Conservation (phyloP, 2,329 filamentous ascomycete genomes). For the Cladobotryum mycophilum region DNA sequence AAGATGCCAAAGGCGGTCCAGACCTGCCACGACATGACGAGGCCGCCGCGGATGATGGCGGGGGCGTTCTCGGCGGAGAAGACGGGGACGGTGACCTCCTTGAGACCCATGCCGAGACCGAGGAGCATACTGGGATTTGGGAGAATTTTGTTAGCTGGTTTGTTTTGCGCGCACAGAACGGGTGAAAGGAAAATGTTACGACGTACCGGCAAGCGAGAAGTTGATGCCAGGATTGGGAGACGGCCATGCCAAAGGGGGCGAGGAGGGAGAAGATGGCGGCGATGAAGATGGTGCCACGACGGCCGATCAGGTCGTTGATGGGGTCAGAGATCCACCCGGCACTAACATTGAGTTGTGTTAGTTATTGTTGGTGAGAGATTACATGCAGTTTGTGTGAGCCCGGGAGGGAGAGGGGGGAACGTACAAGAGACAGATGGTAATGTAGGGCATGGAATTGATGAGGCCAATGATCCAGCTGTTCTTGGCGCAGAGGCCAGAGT, state of each 20-base stretch:
- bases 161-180: background rate
- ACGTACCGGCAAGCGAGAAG: constrained; percentile 48
- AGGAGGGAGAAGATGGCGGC: constrained; percentile 56
- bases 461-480: constrained; percentile 58
- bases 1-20: constrained; percentile 56
- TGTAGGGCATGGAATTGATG: constrained; percentile 46
- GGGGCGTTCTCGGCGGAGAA: constrained; percentile 49
- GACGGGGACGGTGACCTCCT: constrained; percentile 44
- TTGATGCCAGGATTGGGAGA: constrained; percentile 53
- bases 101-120: constrained; percentile 55
- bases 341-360: constrained; percentile 22
- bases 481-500: constrained; percentile 31
- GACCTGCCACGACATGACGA: constrained; percentile 51
- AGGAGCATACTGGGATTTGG: constrained; percentile 34
- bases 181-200: background rate
- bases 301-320: constrained; percentile 51
- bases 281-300: constrained; percentile 59
- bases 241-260: constrained; percentile 53
- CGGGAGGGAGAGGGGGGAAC: constrained; percentile 11
- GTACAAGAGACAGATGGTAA: constrained; percentile 38
- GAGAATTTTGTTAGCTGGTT: background rate
- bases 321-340: constrained; percentile 59
- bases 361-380: background rate
- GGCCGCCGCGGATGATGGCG: constrained; percentile 44
- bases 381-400: background rate